phyloP scores from a whole-genome alignment of 2,329 filamentous ascomycete genomes.

The Paradendryphiella salina region DNA sequence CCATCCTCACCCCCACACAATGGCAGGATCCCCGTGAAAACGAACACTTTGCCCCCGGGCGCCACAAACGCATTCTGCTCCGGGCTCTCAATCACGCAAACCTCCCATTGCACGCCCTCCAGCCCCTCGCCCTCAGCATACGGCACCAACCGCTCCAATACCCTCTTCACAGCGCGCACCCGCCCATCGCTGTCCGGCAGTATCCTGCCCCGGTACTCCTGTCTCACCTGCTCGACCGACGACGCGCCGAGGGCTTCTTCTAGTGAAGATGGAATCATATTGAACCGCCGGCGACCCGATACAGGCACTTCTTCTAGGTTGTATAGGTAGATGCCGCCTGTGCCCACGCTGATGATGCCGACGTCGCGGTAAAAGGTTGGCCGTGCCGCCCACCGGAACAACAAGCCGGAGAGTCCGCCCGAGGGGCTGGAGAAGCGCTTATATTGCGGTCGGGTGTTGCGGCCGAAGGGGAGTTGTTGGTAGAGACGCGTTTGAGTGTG shows the following conservation, averaged over 20 bases:
- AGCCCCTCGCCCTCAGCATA: conserved; percentile 58
- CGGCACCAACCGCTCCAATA: conserved; percentile 68
- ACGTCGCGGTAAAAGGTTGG: conserved; percentile 55
- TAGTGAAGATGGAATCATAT: conserved; percentile 61
- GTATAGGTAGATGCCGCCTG: conserved; percentile 64
- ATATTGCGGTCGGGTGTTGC: conserved; percentile 29
- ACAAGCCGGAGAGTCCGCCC: conserved; percentile 26
- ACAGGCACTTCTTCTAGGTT: conserved; percentile 75
- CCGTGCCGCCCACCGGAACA: conserved; percentile 47
- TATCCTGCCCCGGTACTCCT: conserved; percentile 59
- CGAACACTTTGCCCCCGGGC: conserved; percentile 78
- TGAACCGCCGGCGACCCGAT: conserved; percentile 73
- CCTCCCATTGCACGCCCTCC: conserved; percentile 64
- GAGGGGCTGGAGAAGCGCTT: conserved; percentile 33
- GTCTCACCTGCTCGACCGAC: conserved; percentile 62
- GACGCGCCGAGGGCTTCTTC: conserved; percentile 59
- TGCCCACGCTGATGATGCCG: conserved; percentile 48
- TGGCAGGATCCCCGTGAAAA: conserved; percentile 72
- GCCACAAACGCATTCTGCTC: conserved; percentile 76
- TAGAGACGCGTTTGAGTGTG: conserved; percentile 24
- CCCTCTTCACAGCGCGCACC: conserved; percentile 60
- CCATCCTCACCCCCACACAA: conserved; percentile 68
- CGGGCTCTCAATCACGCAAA: conserved; percentile 72
- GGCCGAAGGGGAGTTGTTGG: conserved; percentile 30
- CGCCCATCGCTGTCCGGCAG: conserved; percentile 64